Evolutionary conservation across 352 stramenopile species (phyloP), one percentile per base, ranked within the genome.

Genomic region (Hyaloperonospora brassicae): DNA sequence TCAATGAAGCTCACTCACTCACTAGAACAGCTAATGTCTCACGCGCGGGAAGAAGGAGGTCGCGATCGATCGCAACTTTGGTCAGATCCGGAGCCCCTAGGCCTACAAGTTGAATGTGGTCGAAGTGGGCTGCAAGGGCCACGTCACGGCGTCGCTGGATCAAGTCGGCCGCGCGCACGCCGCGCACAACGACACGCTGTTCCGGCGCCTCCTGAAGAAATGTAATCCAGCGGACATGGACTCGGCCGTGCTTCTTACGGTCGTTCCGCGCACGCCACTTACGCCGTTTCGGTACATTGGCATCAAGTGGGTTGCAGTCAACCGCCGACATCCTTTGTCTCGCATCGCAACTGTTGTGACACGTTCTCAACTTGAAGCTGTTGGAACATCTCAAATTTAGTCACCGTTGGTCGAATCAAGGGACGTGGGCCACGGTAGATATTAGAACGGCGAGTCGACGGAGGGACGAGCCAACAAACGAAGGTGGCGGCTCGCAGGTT

Each of bases 281-380:
- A 68, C 77, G 39, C 84, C 84, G 1, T 92, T 78, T 56, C 72
- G 80, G 17, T 93, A 93, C 62, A 88, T 93, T 47, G 84, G 84
- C 42, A 79, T 93, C 66, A 91, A 92, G 62, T 93, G 84, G 84
- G 90, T 87, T 56, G 80, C 78, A 10, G 70, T 92, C 59, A 88
- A 88, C 52, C 82, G 40, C 74, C 81, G 13, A 89, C 77, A 43
- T 79, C 79, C 49, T 76, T 90, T 40, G 80, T 92, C 17, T 86
- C 81, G 13, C 79, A 89, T 47, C 79, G 84, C 36, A 81, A 93
- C 67, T 31, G 27, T 31, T 31, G 27, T 31, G 7, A 31, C 7
- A 31, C 7, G 27, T 31, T 31, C 27, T 7, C 27, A 31, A 31
- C 3, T 31, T 31, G 27, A 31, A 31, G 27, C 27, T 31, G 27